Conservation (phyloP, 139 green algal species). For the Chlorella vulgaris region DNA sequence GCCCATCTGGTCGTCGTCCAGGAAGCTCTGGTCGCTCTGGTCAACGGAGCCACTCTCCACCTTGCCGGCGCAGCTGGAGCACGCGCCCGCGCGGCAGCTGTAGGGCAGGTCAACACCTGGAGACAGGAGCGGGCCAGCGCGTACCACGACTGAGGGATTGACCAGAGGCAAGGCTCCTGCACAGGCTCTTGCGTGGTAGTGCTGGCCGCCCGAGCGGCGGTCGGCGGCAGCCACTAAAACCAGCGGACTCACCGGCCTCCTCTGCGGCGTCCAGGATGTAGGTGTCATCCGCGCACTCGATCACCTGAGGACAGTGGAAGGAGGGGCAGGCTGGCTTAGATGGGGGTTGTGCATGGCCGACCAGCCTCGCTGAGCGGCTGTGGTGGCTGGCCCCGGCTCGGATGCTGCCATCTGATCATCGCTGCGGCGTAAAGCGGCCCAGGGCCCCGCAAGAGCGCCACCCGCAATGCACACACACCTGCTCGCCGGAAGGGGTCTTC, state of each 20-base stretch:
- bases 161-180: no score
- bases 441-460: no score
- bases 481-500: constrained; percentile 69
- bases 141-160: no score
- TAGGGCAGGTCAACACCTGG: constrained; percentile 85
- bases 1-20: constrained; percentile 86
- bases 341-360: neutral
- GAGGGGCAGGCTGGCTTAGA: no score
- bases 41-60: constrained; percentile 72
- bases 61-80: constrained; percentile 86
- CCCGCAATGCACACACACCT: constrained; percentile 23
- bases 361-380: neutral
- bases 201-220: no score
- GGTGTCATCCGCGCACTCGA: constrained; percentile 75
- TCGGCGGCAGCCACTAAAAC: neutral
- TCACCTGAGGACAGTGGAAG: constrained; percentile 31
- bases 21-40: constrained; percentile 89
- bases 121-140: neutral
- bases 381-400: no score
- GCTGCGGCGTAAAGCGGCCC: no score
- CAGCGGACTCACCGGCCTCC: constrained; percentile 62
- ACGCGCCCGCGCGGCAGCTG: constrained; percentile 86
- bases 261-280: constrained; percentile 90
- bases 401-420: no score
- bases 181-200: no score